These are phyloP conservation scores for Auricularia cornea DNA, from an alignment of 768 basidiomycete genomes.

Conservation along the genomic window DNA sequence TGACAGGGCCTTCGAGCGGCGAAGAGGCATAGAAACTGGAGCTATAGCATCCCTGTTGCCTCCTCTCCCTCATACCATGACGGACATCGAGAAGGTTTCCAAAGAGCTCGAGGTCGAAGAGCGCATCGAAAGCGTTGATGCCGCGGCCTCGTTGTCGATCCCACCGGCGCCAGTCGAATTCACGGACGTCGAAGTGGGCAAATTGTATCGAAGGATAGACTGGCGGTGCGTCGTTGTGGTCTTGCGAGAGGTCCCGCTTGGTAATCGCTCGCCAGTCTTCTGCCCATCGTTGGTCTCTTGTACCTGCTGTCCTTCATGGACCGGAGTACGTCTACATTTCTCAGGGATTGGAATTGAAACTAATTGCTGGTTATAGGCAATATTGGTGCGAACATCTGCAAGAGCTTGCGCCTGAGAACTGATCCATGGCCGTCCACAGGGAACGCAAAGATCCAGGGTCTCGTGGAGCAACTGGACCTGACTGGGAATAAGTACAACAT, in stretches of 20 bases:
- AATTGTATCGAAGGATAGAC: conserved; percentile 52
- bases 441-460: conserved; percentile 60
- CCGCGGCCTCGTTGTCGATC: conserved; percentile 7
- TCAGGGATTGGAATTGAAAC: too few species aligned
- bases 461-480: conserved; percentile 46
- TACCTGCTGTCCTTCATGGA: conserved; percentile 60
- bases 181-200: conserved; percentile 42
- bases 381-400: conserved; percentile 45
- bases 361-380: conserved; percentile 41
- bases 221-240: conserved; percentile 17
- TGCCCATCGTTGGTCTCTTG: conserved; percentile 52
- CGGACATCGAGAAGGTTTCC: not conserved
- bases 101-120: not conserved
- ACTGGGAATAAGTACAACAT: conserved; percentile 57
- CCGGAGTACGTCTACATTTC: conserved; percentile 32
- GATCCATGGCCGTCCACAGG: conserved; percentile 35
- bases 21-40: too few species aligned
- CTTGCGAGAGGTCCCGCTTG: too few species aligned
- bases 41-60: too few species aligned
- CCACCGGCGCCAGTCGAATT: conserved; percentile 32
- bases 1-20: too few species aligned
- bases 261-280: too few species aligned
- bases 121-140: not conserved
- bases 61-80: too few species aligned
- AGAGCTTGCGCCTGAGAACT: conserved; percentile 1